Conservation (phyloP, 139 green algal species). For the Tetradesmus obliquus region DNA sequence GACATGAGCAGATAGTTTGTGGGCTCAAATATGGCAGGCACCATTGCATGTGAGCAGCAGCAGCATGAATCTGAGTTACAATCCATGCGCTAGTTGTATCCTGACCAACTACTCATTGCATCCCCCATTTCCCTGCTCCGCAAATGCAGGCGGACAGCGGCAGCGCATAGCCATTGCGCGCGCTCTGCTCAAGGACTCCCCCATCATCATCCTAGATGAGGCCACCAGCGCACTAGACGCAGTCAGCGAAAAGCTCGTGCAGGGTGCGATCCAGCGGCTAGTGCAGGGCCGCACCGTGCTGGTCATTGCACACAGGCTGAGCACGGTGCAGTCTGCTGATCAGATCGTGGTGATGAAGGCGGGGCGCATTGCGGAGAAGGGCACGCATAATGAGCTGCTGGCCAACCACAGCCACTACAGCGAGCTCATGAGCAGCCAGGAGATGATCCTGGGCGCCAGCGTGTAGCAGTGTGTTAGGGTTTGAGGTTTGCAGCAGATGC, state of each 20-base stretch:
- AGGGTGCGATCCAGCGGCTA: constrained; percentile 89
- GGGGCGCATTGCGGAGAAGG: constrained; percentile 66
- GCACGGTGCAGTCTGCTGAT: constrained; percentile 85
- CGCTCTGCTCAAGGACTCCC: constrained; percentile 87
- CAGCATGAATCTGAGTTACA: too few species aligned
- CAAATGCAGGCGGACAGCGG: constrained; percentile 59
- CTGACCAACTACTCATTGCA: too few species aligned
- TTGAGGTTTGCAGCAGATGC: too few species aligned
- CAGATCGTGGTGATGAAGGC: constrained; percentile 80
- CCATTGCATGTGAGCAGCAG: too few species aligned
- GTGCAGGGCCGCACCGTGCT: constrained; percentile 90
- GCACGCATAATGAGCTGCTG: constrained; percentile 77
- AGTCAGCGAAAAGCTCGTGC: constrained; percentile 78
- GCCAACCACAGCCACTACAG: constrained; percentile 62
- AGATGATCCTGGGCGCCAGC: constrained; percentile 61
- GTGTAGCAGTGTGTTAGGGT: background rate
- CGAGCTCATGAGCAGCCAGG: constrained; percentile 72
- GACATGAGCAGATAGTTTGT: too few species aligned
- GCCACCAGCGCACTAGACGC: constrained; percentile 77
- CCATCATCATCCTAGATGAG: constrained; percentile 95
- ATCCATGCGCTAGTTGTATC: too few species aligned
- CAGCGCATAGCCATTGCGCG: constrained; percentile 93
- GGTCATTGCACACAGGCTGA: constrained; percentile 93
- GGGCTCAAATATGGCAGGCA: too few species aligned
- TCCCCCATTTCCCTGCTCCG: background rate